These are phyloP conservation scores for Dionaea muscipula DNA, from an alignment of 179 eudicot genomes.

Conservation along the genomic window DNA sequence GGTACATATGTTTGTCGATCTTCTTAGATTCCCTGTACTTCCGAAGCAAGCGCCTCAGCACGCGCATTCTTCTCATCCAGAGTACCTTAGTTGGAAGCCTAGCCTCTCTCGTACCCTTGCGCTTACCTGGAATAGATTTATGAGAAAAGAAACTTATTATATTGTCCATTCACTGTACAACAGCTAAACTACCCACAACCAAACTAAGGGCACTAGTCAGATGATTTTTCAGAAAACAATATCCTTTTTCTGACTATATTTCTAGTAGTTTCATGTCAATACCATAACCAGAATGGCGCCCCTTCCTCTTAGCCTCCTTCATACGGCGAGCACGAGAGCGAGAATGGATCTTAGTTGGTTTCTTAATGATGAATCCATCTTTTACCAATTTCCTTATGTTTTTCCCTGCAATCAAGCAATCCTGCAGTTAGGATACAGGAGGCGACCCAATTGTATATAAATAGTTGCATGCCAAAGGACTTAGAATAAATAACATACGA, in stretches of 20 bases:
- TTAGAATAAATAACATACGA: no score
- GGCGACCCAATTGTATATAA: no score
- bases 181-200: no score
- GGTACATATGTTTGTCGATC: conserved; percentile 40
- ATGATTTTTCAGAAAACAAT: background rate
- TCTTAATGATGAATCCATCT: conserved; percentile 34
- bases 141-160: background rate
- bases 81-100: conserved; percentile 33
- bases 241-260: no score
- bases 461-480: no score
- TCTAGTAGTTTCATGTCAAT: background rate
- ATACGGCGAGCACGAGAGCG: conserved; percentile 42
- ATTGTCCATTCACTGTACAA: background rate
- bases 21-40: conserved; percentile 34
- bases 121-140: conserved; percentile 22
- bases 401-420: conserved; percentile 26
- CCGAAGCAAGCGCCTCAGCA: conserved; percentile 33
- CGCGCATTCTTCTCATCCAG: conserved; percentile 48
- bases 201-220: no score
- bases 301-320: conserved; percentile 34
- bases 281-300: conserved; percentile 50
- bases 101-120: conserved; percentile 39
- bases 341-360: conserved; percentile 44
- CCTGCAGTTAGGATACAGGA: no score
- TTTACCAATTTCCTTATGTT: conserved; percentile 18